These are phyloP conservation scores for Gremmenia infestans DNA, from an alignment of 2,329 filamentous ascomycete genomes.

Conservation along the genomic window DNA sequence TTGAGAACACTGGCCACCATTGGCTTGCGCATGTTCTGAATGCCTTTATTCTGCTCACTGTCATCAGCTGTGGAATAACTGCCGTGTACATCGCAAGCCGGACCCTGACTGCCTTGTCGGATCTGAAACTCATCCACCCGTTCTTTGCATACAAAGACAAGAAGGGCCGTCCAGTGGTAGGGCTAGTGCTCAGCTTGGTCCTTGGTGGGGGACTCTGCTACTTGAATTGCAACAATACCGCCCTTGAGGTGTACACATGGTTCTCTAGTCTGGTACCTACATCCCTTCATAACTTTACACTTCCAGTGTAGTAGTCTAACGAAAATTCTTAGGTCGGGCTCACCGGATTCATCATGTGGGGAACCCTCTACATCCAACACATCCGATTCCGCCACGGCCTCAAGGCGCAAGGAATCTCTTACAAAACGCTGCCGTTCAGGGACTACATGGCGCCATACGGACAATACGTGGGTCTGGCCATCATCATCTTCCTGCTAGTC, in stretches of 20 bases:
- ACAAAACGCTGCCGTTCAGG: slow-evolving; percentile 41
- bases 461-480: slow-evolving; percentile 58
- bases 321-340: slow-evolving; percentile 43
- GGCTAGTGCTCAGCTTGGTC: slow-evolving; percentile 38
- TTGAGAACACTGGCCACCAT: slow-evolving; percentile 43
- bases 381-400: slow-evolving; percentile 59
- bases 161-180: slow-evolving; percentile 51
- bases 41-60: slow-evolving; percentile 43
- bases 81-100: slow-evolving; percentile 46
- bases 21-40: slow-evolving; percentile 47
- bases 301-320: too few relatives aligned
- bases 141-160: slow-evolving; percentile 52
- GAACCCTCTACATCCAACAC: slow-evolving; percentile 56
- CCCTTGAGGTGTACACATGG: slow-evolving; percentile 51
- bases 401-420: slow-evolving; percentile 49
- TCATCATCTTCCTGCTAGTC: slow-evolving; percentile 62
- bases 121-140: slow-evolving; percentile 47
- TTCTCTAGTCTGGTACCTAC: slow-evolving; percentile 52
- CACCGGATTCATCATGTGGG: slow-evolving; percentile 70
- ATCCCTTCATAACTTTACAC: too few relatives aligned
- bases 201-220: slow-evolving; percentile 55
- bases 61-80: slow-evolving; percentile 46
- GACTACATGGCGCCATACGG: slow-evolving; percentile 52
- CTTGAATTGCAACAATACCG: slow-evolving; percentile 41
- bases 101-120: slow-evolving; percentile 44